Conservation (phyloP, 1,284 basidiomycete genomes). For the Garcileccinum viscosum region DNA sequence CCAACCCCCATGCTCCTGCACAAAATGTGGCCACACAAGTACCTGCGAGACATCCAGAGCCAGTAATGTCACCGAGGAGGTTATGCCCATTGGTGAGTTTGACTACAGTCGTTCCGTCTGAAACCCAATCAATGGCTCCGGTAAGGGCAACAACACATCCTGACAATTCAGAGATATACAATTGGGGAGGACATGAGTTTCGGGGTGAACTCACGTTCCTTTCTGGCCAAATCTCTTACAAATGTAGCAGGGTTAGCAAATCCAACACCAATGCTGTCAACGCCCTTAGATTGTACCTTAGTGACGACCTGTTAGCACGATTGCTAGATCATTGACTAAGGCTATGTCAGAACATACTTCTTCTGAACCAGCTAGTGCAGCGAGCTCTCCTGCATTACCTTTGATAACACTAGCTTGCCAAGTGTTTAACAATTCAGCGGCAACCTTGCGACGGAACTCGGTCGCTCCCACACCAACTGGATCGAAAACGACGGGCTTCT, state of each 20-base stretch:
- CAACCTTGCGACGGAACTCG: slow-evolving; percentile 66
- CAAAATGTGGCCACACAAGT: slow-evolving; percentile 80
- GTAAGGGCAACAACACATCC: slow-evolving; percentile 87
- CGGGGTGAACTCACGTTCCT: slow-evolving; percentile 65
- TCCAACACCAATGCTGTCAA: slow-evolving; percentile 82
- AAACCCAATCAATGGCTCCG: slow-evolving; percentile 85
- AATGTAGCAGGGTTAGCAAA: slow-evolving; percentile 80
- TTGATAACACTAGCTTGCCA: slow-evolving; percentile 95
- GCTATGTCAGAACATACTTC: slow-evolving; percentile 56
- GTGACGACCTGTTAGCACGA: background rate
- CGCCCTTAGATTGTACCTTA: slow-evolving; percentile 80
- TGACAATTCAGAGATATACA: slow-evolving; percentile 36
- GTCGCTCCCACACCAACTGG: slow-evolving; percentile 95
- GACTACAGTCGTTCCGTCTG: slow-evolving; percentile 78
- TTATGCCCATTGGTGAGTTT: slow-evolving; percentile 79
- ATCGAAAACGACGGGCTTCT: slow-evolving; percentile 89
- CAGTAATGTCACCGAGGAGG: slow-evolving; percentile 83
- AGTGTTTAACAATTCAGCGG: slow-evolving; percentile 75
- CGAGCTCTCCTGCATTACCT: slow-evolving; percentile 93
- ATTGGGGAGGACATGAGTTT: background rate
- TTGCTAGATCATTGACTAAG: background rate
- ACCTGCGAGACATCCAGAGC: slow-evolving; percentile 89
- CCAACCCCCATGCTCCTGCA: slow-evolving; percentile 61
- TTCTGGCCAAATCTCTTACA: slow-evolving; percentile 73
- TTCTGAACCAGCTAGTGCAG: slow-evolving; percentile 72